phyloP scores from a whole-genome alignment of 2,329 filamentous ascomycete species.

The Cercospora berteroae region DNA sequence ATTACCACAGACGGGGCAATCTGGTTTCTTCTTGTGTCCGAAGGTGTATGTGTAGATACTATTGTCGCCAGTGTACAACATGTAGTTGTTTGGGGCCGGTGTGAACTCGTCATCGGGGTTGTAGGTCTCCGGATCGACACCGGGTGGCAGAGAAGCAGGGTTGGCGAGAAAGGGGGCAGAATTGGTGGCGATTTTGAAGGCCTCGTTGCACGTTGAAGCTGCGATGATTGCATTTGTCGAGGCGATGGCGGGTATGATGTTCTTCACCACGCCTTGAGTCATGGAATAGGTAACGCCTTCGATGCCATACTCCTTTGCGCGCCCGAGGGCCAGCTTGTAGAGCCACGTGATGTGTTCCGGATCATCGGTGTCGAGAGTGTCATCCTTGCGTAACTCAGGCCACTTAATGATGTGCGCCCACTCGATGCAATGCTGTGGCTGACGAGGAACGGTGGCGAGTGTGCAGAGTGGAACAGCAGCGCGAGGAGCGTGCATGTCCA shows the following conservation, averaged over 20 bases:
- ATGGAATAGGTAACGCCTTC: slow-evolving; percentile 89
- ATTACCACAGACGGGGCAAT: slow-evolving; percentile 92
- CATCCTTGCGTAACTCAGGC: slow-evolving; percentile 70
- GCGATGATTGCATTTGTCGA: slow-evolving; percentile 97
- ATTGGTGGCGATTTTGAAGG: slow-evolving; percentile 85
- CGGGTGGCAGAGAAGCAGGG: slow-evolving; percentile 50
- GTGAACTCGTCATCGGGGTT: slow-evolving; percentile 24
- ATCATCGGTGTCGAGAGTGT: slow-evolving; percentile 88
- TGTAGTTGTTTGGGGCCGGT: slow-evolving; percentile 67
- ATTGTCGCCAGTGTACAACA: slow-evolving; percentile 99
- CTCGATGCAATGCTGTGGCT: slow-evolving; percentile 97
- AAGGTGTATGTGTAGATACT: slow-evolving; percentile 97
- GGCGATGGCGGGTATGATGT: slow-evolving; percentile 97
- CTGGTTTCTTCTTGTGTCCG: slow-evolving; percentile 86
- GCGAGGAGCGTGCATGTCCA: slow-evolving; percentile 97
- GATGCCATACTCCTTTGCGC: slow-evolving; percentile 87
- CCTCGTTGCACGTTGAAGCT: slow-evolving; percentile 93
- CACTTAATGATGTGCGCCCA: slow-evolving; percentile 99
- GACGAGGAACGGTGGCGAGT: slow-evolving; percentile 89
- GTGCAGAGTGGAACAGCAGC: slow-evolving; percentile 96
- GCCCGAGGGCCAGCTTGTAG: slow-evolving; percentile 75
- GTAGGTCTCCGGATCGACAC: slow-evolving; percentile 26
- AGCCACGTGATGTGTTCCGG: slow-evolving; percentile 98
- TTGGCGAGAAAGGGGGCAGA: slow-evolving; percentile 76
- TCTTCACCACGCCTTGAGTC: slow-evolving; percentile 97